Evolutionary conservation across 192 early-diverging fungal species (phyloP).

Genomic region (Gamsiella multidivaricata): DNA sequence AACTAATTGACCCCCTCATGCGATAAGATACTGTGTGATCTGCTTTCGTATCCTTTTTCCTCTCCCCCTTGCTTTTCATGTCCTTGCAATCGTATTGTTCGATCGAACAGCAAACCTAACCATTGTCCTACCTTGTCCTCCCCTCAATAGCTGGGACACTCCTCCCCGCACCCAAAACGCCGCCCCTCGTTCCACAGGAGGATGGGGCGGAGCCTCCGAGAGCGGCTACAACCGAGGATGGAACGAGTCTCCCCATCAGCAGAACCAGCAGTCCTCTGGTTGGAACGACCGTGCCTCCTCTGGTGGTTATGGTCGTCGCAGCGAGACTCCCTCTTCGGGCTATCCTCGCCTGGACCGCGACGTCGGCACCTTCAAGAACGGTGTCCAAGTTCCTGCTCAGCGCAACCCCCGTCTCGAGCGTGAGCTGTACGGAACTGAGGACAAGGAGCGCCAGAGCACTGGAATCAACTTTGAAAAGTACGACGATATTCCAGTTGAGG

Average conservation of each 20-base stretch:
- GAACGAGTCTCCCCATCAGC: slow-evolving; percentile 43
- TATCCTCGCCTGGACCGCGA: slow-evolving; percentile 58
- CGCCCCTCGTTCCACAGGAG: slow-evolving; percentile 16
- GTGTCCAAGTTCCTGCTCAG: slow-evolving; percentile 81
- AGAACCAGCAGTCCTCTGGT: slow-evolving; percentile 22
- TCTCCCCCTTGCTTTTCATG: slow-evolving; percentile 16
- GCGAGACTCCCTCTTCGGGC: slow-evolving; percentile 51
- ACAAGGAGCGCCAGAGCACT: slow-evolving; percentile 81
- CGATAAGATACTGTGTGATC: background rate
- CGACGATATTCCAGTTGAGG: slow-evolving; percentile 98
- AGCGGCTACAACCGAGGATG: slow-evolving; percentile 54
- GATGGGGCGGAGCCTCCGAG: slow-evolving; percentile 56
- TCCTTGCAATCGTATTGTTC: background rate
- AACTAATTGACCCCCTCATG: background rate
- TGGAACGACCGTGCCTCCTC: slow-evolving; percentile 58
- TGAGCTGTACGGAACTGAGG: slow-evolving; percentile 83
- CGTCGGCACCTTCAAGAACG: slow-evolving; percentile 63
- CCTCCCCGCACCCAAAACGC: slow-evolving; percentile 19
- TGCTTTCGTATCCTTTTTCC: too few relatives aligned
- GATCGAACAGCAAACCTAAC: too few relatives aligned
- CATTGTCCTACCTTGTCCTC: background rate
- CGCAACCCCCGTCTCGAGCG: slow-evolving; percentile 83
- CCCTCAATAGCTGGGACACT: slow-evolving; percentile 43
- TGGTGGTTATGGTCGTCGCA: slow-evolving; percentile 56
- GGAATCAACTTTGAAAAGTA: slow-evolving; percentile 99